phyloP scores from a whole-genome alignment of 345 rosid species.

The Turnera subulata region DNA sequence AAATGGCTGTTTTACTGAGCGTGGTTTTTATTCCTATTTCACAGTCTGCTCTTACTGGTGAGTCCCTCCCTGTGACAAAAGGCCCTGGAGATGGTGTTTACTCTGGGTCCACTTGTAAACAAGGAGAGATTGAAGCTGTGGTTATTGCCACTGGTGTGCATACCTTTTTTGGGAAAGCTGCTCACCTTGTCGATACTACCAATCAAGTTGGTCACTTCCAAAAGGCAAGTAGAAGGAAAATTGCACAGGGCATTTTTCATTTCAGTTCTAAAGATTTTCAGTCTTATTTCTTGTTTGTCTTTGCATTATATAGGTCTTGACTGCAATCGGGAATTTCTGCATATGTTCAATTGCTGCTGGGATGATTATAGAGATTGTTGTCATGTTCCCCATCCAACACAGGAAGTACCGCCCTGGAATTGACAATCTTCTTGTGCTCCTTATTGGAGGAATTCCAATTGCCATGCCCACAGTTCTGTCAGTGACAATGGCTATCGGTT shows the following conservation, averaged over 20 bases:
- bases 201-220: constrained; percentile 99
- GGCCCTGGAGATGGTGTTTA: constrained; percentile 95
- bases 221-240: constrained; percentile 45
- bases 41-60: constrained; percentile 98
- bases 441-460: constrained; percentile 97
- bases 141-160: constrained; percentile 98
- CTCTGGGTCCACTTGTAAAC: constrained; percentile 98
- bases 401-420: constrained; percentile 92
- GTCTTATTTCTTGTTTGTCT: constrained; percentile 9
- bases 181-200: constrained; percentile 96
- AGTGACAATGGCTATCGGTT: constrained; percentile 98
- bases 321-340: constrained; percentile 97
- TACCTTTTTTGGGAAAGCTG: constrained; percentile 97
- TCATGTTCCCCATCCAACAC: constrained; percentile 96
- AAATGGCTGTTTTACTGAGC: constrained; percentile 10
- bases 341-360: constrained; percentile 96
- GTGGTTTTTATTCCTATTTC: constrained; percentile 13
- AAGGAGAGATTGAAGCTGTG: constrained; percentile 94
- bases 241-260: neutral
- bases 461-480: constrained; percentile 99
- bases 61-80: constrained; percentile 97
- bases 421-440: constrained; percentile 96
- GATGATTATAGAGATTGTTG: constrained; percentile 85
- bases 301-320: constrained; percentile 67
- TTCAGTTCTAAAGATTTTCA: neutral